Evolutionary conservation across 2,329 filamentous ascomycete genomes (phyloP), one percentile per base, ranked within the genome.

Genomic region (Samsoniella hepiali): DNA sequence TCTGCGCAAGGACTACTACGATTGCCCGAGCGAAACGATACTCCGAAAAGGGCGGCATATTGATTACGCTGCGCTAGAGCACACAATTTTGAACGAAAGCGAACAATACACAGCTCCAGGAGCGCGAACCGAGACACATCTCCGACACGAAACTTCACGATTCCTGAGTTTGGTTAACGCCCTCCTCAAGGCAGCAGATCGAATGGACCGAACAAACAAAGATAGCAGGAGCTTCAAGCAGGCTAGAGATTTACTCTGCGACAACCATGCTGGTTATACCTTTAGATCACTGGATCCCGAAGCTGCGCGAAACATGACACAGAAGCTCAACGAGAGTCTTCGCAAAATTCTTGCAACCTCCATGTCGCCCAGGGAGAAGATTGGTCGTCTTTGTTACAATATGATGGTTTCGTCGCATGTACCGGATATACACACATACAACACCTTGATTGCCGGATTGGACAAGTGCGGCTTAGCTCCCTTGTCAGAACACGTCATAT

Each of bases 341-440:
- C 68, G 75, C 42, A 51, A 69, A n/a, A 66, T 75, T 17, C 63
- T 75, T 22, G 63, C 67, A 15, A 65, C 70, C 3, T 40, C 67
- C 1, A 66, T 75, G 6, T 62, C 59, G 34, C 63, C 73, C 6
- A 74, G 72, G 59, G 74, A 78, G 59, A 74, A 68, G 62, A 70
- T 78, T 34, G 76, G 74, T 47, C 71, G 72, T 45, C 77, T 87
- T 59, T 86, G 83, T 73, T 88, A 88, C 74, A 91, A 91, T 70
- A 76, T 95, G 3, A 79, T 91, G 17, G 77, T 85, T 3, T 86
- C 85, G 2, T 73, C 81, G 2, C 78, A 84, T 22, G 83, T 86
- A 0, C 89, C 90, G 0, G 85, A 85, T 65, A 82, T 90, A 42
- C 80, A 86, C 67, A 91, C 88, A 3, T 91, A 88, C 76, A 93